phyloP scores from a whole-genome alignment of 164 flowering plant genomes.

The Annona cherimola region DNA sequence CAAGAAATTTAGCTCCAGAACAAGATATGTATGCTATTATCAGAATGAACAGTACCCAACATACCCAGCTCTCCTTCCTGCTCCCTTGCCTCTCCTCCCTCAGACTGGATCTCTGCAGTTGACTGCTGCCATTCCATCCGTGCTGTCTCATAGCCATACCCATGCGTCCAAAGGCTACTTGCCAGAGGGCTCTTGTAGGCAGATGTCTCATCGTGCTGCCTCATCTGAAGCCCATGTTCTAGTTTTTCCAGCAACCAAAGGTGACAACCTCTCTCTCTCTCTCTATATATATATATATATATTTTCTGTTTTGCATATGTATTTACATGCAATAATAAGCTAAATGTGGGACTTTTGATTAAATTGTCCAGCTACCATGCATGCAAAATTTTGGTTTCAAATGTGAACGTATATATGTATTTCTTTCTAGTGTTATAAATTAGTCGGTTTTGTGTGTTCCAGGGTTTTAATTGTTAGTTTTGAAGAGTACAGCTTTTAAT shows the following conservation, averaged over 20 bases:
- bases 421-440: not conserved
- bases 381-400: not conserved
- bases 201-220: constrained; percentile 34
- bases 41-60: constrained; percentile 36
- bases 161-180: constrained; percentile 44
- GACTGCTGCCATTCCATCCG: constrained; percentile 23
- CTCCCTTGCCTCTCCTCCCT: constrained; percentile 35
- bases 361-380: not conserved
- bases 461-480: not conserved
- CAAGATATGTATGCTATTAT: constrained; percentile 28
- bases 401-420: not conserved
- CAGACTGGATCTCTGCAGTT: constrained; percentile 36
- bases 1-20: constrained; percentile 44
- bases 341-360: too few species aligned
- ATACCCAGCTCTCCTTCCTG: constrained; percentile 63
- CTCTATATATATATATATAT: not conserved
- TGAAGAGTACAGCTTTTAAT: not conserved
- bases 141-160: constrained; percentile 23
- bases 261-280: constrained; percentile 19
- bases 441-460: too few species aligned
- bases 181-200: constrained; percentile 39
- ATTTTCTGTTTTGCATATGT: not conserved
- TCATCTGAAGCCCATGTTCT: constrained; percentile 42
- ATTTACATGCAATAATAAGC: not conserved
- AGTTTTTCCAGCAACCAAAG: constrained; percentile 32